Conservation (phyloP, 2,329 filamentous ascomycete species). For the Fusarium torulosum region DNA sequence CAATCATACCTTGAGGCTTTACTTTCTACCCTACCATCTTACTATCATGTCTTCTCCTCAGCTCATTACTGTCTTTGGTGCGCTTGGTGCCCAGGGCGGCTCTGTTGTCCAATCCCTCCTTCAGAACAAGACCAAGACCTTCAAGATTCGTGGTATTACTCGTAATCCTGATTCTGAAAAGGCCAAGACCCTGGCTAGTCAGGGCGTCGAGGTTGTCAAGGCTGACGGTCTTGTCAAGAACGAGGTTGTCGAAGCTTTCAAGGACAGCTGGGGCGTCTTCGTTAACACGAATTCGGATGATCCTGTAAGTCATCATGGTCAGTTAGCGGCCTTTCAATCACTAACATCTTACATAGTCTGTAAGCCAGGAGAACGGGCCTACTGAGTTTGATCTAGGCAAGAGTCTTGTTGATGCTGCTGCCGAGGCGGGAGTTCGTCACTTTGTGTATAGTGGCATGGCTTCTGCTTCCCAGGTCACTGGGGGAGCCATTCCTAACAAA, state of each 20-base stretch:
- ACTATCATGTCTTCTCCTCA: constrained; percentile 46
- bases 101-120: constrained; percentile 51
- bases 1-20: constrained; percentile 7
- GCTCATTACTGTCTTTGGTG: constrained; percentile 51
- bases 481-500: constrained; percentile 50
- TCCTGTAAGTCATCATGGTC: constrained; percentile 36
- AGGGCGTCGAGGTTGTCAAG: constrained; percentile 50
- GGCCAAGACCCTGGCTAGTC: constrained; percentile 43
- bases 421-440: constrained; percentile 51
- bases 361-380: constrained; percentile 46
- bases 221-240: constrained; percentile 47
- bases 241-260: constrained; percentile 47
- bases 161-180: constrained; percentile 48
- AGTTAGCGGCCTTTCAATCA: background rate
- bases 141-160: constrained; percentile 49
- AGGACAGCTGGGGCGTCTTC: constrained; percentile 52
- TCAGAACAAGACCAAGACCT: constrained; percentile 46
- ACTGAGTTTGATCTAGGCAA: constrained; percentile 55
- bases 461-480: constrained; percentile 51
- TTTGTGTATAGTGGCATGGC: constrained; percentile 55
- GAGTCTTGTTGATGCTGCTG: constrained; percentile 51
- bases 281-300: constrained; percentile 53
- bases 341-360: constrained; percentile 34
- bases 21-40: background rate
- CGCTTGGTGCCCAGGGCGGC: constrained; percentile 51